Evolutionary conservation across 495 filamentous ascomycete genomes (phyloP).

Genomic region (Trypethelium eluteriae): DNA sequence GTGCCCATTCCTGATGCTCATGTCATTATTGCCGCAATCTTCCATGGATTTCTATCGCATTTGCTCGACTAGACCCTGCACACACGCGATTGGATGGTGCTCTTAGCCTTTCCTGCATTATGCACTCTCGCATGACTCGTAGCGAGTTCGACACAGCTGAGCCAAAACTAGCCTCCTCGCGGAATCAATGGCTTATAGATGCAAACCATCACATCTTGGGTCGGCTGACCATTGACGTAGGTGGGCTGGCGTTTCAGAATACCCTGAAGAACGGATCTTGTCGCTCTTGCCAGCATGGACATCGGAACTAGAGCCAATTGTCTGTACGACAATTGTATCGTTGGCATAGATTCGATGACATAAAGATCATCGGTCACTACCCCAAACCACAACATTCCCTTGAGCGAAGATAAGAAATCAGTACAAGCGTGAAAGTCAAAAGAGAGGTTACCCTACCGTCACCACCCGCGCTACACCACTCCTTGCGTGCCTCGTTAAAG

Average conservation of each 20-base stretch:
- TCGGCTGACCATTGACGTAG: constrained; percentile 11
- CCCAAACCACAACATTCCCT: constrained; percentile 29
- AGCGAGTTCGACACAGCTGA: neutral
- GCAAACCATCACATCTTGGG: neutral
- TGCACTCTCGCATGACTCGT: constrained; percentile 9
- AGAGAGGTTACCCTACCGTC: constrained; percentile 41
- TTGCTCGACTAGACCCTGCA: neutral
- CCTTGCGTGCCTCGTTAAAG: constrained; percentile 62
- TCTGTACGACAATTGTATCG: neutral
- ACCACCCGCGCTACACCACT: constrained; percentile 56
- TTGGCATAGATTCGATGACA: neutral
- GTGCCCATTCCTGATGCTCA: neutral
- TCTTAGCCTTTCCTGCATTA: constrained; percentile 2
- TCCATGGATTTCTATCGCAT: neutral
- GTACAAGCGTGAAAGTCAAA: neutral
- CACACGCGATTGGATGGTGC: constrained; percentile 3
- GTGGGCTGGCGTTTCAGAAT: neutral
- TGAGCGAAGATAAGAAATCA: neutral
- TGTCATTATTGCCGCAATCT: neutral
- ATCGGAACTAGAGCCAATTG: neutral
- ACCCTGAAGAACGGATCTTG: neutral
- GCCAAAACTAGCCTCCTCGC: neutral
- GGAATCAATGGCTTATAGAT: neutral
- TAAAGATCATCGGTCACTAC: constrained; percentile 16
- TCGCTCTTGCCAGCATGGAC: neutral